A percentile compares a stretch with the other conserved stretches of the same genome.
Conservation (phyloP, 139 green algal species). For the Pseudopediastrum boryanum region DNA sequence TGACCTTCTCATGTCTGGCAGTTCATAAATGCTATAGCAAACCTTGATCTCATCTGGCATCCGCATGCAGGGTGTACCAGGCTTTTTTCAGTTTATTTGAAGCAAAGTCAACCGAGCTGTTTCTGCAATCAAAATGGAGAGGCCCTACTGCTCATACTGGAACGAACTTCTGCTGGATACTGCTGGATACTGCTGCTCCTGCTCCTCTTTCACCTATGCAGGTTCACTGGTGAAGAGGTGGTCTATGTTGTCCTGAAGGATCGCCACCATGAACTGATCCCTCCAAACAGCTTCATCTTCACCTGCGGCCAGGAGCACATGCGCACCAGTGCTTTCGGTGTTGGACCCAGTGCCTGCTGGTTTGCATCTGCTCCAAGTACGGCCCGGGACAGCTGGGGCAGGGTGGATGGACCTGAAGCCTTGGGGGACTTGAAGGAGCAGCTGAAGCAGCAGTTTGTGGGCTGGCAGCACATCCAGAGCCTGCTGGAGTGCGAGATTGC, state of each 20-base stretch:
- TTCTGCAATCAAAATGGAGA: too few relatives aligned
- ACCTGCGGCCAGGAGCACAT: constrained; percentile 8
- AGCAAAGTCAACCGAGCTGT: too few relatives aligned
- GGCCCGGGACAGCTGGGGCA: constrained; percentile 25
- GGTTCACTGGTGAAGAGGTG: constrained; percentile 27
- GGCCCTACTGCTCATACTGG: too few relatives aligned
- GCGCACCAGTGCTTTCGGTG: constrained; percentile 20
- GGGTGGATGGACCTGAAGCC: background rate
- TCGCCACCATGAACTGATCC: constrained; percentile 22
- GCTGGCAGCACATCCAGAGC: constrained; percentile 14
- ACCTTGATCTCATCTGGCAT: too few relatives aligned
- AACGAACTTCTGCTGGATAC: too few relatives aligned
- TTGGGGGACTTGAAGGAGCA: background rate
- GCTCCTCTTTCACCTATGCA: background rate
- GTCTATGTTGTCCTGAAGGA: constrained; percentile 10
- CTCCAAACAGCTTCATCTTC: constrained; percentile 1
- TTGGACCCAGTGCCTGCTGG: constrained; percentile 27
- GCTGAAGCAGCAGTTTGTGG: constrained; percentile 6
- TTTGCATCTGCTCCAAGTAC: constrained; percentile 2
- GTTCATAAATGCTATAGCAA: too few relatives aligned
- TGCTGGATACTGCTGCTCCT: too few relatives aligned
- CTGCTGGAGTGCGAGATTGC: constrained; percentile 17
- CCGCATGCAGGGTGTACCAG: too few relatives aligned
- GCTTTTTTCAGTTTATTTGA: too few relatives aligned
- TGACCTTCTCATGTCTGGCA: too few relatives aligned